Base-by-base conservation (phyloP, 164 flowering plant species). In the Stephania yunnanensis region DNA sequence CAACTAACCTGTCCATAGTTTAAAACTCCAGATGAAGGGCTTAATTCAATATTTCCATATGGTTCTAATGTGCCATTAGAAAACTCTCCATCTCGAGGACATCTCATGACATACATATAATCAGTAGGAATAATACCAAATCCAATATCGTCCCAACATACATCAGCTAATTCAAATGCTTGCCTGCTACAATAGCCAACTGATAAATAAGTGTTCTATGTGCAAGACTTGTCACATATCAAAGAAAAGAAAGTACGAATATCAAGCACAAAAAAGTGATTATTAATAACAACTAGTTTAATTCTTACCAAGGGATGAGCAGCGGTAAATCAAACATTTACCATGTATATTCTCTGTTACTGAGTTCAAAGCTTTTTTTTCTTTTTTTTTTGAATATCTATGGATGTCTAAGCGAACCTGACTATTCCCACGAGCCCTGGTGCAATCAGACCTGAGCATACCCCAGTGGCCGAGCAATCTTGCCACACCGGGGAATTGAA, bases 1-100 rank as follows among this genome's bases (percentile, higher is more conserved):
- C n/a, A 55, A 69, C 71, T 36, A 19, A 89, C 93, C 93, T 91
- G 95, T 17, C 92, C 95, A 83, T 91, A 91, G 72, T 91, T 91
- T 73, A 91, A 79, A 55, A 91, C 88, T 65, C 92, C 92, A 76
- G 95, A 83, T 45, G 95, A 87, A 67, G 95, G 95, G 78, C 84
- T 88, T 81, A 91, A 71, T 72, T 89, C 92, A 79, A 91, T 88
- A 78, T 88, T 89, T 71, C 92, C 92, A 83, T 82, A 89, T 12
- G 82, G 83, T 72, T 85, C 84, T n/a, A 91, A 79, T 81, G 87
- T 87, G 15, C 95, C 95, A 31, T 83, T 80, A 42, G 88, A 73
- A 70, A 86, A 89, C 42, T 58, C 75, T n/a, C 85, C 93, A 73
- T 78, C 87, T 73, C 25, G 73, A 22, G 78, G 42, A 71, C 88